These are phyloP conservation scores for Bolboschoenoplectus hybrid DNA, from an alignment of 202 grass and related monocot genomes.

Conservation along the genomic window DNA sequence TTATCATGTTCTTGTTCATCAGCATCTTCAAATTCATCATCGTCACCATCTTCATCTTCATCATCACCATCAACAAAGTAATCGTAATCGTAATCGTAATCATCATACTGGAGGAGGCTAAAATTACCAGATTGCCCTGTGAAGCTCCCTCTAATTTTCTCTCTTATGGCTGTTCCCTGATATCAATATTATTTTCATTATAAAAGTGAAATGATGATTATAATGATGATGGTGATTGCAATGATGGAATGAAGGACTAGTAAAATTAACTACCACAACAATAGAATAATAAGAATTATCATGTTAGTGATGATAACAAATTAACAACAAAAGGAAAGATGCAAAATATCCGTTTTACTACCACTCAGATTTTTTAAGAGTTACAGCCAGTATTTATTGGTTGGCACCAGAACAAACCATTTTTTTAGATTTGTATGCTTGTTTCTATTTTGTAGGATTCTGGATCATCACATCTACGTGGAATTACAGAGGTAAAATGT, in stretches of 20 bases:
- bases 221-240: not conserved
- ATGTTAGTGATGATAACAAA: not conserved
- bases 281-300: not conserved
- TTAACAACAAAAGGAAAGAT: slow-evolving; percentile 12
- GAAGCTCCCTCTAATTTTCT: slow-evolving; percentile 84
- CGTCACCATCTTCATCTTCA: slow-evolving; percentile 8
- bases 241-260: not conserved
- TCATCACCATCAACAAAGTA: slow-evolving; percentile 37
- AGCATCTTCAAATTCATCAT: slow-evolving; percentile 45
- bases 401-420: not conserved
- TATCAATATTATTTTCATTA: not conserved
- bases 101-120: slow-evolving; percentile 70
- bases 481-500: not conserved
- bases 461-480: not conserved
- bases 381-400: not conserved
- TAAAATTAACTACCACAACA: not conserved
- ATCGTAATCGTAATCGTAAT: slow-evolving; percentile 43
- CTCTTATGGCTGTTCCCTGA: slow-evolving; percentile 89
- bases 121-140: slow-evolving; percentile 71
- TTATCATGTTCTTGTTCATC: slow-evolving; percentile 32
- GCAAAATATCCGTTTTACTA: slow-evolving; percentile 1
- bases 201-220: slow-evolving; percentile 1
- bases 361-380: not conserved
- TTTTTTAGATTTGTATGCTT: not conserved
- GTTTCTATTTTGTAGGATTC: not conserved